Base-by-base conservation (phyloP, 306 rosid genomes). In the Dicorynia guianensis region DNA sequence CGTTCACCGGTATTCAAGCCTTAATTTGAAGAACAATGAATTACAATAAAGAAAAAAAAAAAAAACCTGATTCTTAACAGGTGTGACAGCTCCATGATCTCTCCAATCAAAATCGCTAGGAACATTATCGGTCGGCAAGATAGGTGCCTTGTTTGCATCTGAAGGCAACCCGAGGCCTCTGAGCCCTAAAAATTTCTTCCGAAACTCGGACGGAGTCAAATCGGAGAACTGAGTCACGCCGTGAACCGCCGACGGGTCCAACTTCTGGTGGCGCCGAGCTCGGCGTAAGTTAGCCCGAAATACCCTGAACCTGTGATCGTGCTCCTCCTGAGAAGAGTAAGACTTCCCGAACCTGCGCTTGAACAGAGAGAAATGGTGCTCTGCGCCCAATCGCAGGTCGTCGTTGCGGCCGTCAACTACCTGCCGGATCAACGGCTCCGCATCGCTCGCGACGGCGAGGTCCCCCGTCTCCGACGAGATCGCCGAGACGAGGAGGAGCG, bases 91-190 rank as follows among this genome's bases (percentile, higher is more conserved):
- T 19, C 97, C 97, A 1, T 25, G 81, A 9, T 90, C 97, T 69
- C 97, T 89, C 99, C 99, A 95, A 76, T 95, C 99, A 85, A 92
- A 90, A 83, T 92, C 96, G 7, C 3, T 56, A 0, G 99, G 99
- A 75, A 95, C 90, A 82, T 84, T 56, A 72, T 90, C 91, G 0
- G 96, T 90, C 0, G 99, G 99, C 14, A 95, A 82, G 69, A 90
- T 78, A 8, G 97, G 98, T 34, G 99, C 99, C 19, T 77, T 69
- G 39, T 68, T 85, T 0, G 98, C 96, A 53, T 92, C 93, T 0
- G 66, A 25, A 0, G 99, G 99, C 30, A 92, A 82, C 34, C 79
- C 63, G 55, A 95, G 85, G 44, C 89, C 81, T 55, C 87, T 68
- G 53, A 96, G 90, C 0, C 99, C 99, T 55, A 92, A 78, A 42